Conservation (phyloP, 2,329 filamentous ascomycete genomes). For the Epichloe aotearoae region DNA sequence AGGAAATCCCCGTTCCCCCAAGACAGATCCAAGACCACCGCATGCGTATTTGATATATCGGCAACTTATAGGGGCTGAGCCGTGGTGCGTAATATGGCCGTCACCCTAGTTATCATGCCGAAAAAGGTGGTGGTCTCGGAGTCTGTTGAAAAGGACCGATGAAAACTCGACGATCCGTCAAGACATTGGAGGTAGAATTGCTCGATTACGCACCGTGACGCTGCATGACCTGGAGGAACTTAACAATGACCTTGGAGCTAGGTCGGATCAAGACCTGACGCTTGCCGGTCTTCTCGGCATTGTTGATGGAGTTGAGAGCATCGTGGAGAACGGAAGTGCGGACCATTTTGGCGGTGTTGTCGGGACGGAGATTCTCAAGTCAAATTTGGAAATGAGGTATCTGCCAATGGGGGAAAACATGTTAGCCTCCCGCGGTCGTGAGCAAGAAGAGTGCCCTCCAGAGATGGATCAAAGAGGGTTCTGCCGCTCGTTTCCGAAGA, state of each 20-base stretch:
- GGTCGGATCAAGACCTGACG: slow-evolving; percentile 97
- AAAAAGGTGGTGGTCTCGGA: slow-evolving; percentile 27
- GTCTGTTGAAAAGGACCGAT: slow-evolving; percentile 1
- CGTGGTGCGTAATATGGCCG: slow-evolving; percentile 63
- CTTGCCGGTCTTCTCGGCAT: slow-evolving; percentile 99
- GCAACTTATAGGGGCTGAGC: slow-evolving; percentile 99
- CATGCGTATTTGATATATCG: slow-evolving; percentile 66
- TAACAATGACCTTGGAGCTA: slow-evolving; percentile 98
- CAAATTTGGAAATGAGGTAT: slow-evolving; percentile 52
- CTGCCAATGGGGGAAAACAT: slow-evolving; percentile 28
- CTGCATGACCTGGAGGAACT: slow-evolving; percentile 99
- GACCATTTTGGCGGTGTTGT: slow-evolving; percentile 77
- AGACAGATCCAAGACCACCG: slow-evolving; percentile 73
- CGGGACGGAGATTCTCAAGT: slow-evolving; percentile 65
- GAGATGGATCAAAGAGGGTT: slow-evolving; percentile 45
- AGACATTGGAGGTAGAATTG: neutral
- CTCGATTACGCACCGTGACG: slow-evolving; percentile 72
- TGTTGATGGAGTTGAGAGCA: slow-evolving; percentile 99
- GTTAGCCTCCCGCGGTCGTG: slow-evolving; percentile 51
- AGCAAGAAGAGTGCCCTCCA: slow-evolving; percentile 59
- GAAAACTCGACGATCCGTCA: neutral
- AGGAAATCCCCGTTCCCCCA: neutral
- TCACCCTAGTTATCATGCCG: slow-evolving; percentile 99
- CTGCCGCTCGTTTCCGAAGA: slow-evolving; percentile 54
- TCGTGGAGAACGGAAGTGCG: slow-evolving; percentile 99